Conservation (phyloP, 768 basidiomycete species). For the Sarcomyxa edulis region DNA sequence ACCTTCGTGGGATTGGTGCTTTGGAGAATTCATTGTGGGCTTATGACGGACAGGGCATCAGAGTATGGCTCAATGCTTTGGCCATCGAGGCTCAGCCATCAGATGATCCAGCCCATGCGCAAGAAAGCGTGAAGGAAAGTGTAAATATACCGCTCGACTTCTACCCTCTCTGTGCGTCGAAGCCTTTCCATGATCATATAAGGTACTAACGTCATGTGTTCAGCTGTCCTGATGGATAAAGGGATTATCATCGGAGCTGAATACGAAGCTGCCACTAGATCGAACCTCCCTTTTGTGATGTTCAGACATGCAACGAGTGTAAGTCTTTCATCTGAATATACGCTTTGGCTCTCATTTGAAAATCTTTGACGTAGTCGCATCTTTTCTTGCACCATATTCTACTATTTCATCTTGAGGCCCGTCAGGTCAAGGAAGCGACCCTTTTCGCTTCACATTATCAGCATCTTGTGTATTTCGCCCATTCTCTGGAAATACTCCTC, state of each 20-base stretch:
- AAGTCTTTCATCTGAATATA: constrained; percentile 20
- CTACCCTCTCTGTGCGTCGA: constrained; percentile 82
- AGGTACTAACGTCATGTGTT: constrained; percentile 6
- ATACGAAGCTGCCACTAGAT: constrained; percentile 72
- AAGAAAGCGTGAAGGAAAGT: constrained; percentile 78
- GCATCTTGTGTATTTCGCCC: constrained; percentile 86
- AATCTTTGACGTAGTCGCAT: constrained; percentile 57
- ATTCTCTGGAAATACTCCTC: constrained; percentile 90
- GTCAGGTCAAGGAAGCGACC: constrained; percentile 71
- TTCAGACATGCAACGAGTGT: constrained; percentile 91
- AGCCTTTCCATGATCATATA: background rate
- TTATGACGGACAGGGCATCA: constrained; percentile 84
- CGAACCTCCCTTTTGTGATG: constrained; percentile 81
- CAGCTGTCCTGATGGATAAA: constrained; percentile 98
- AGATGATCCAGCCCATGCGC: constrained; percentile 25
- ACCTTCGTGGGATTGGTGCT: constrained; percentile 86
- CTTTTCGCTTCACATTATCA: constrained; percentile 84
- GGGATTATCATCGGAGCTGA: constrained; percentile 97
- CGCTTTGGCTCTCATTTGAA: constrained; percentile 2
- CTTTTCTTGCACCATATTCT: constrained; percentile 92
- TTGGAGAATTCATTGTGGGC: constrained; percentile 98
- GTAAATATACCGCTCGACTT: constrained; percentile 91
- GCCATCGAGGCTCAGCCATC: constrained; percentile 67
- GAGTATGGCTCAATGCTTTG: constrained; percentile 95
- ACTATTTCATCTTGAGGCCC: constrained; percentile 68